Evolutionary conservation across 2,329 filamentous ascomycete genomes (phyloP).

Genomic region (Meredithiella fracta): DNA sequence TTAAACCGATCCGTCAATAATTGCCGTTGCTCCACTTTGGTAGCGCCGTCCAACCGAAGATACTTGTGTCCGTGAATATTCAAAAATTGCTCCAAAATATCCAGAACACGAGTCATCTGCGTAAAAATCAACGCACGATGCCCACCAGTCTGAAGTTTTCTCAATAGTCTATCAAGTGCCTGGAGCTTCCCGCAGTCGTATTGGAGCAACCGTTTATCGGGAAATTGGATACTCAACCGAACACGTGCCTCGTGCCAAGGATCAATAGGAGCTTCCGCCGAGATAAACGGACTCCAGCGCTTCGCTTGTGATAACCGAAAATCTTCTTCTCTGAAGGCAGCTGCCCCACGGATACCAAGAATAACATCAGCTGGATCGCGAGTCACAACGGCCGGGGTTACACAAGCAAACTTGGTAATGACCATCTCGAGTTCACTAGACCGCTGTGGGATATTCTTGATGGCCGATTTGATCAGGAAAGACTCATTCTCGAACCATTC

Average conservation of each 20-base stretch:
- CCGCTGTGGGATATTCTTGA: constrained; percentile 59
- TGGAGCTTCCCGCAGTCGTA: constrained; percentile 97
- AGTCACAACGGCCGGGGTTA: constrained; percentile 77
- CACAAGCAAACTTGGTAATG: constrained; percentile 78
- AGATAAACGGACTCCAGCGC: constrained; percentile 39
- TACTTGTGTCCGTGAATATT: constrained; percentile 98
- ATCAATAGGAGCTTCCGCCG: constrained; percentile 44
- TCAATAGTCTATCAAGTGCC: constrained; percentile 67
- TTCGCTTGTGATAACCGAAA: constrained; percentile 40
- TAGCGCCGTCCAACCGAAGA: constrained; percentile 86
- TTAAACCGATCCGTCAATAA: constrained; percentile 96
- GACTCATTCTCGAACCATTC: constrained; percentile 64
- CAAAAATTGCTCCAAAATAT: constrained; percentile 92
- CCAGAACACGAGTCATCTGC: constrained; percentile 96
- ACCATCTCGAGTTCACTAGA: constrained; percentile 55
- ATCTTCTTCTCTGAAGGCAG: constrained; percentile 39
- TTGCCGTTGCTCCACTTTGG: constrained; percentile 88
- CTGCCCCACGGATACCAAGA: constrained; percentile 43
- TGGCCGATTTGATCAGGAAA: constrained; percentile 43
- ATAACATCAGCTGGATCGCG: constrained; percentile 55
- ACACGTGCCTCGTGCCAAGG: constrained; percentile 90
- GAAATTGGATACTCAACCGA: constrained; percentile 87
- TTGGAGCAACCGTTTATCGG: constrained; percentile 86
- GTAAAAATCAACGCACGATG: constrained; percentile 96
- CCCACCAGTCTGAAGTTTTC: constrained; percentile 72